These are phyloP conservation scores for Chrysanthemum makinoi DNA, from an alignment of 129 eudicot species.

Conservation along the genomic window DNA sequence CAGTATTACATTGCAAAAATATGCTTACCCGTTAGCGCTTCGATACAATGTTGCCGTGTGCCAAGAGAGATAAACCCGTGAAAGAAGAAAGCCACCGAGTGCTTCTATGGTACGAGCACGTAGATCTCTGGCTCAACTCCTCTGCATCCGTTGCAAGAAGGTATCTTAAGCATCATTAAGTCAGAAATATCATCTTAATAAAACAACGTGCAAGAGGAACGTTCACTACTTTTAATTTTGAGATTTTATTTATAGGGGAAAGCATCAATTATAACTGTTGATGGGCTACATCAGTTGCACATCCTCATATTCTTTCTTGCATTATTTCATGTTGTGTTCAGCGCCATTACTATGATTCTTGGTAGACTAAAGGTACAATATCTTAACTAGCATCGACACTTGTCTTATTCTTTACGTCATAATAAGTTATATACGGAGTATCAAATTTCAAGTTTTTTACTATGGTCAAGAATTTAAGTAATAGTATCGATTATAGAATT, in stretches of 20 bases:
- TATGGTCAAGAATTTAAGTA: no score
- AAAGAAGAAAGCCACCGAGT: conserved; percentile 32
- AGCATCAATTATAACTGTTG: not conserved
- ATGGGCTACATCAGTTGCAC: not conserved
- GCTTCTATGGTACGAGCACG: conserved; percentile 39
- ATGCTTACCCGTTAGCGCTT: conserved; percentile 51
- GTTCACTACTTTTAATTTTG: no score
- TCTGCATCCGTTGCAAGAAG: conserved; percentile 31
- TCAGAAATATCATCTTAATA: no score
- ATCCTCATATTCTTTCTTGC: not conserved
- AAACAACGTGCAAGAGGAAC: no score
- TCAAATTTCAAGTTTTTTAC: no score
- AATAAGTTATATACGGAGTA: no score
- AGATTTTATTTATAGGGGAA: not conserved
- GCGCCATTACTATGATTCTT: not conserved
- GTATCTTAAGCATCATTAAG: conserved; percentile 12
- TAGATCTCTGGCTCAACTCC: conserved; percentile 22
- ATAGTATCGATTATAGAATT: no score
- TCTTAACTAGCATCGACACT: no score
- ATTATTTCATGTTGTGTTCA: not conserved
- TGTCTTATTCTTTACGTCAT: no score
- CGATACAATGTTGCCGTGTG: conserved; percentile 73
- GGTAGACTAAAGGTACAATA: not conserved
- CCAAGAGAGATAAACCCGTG: not conserved
- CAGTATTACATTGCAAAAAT: conserved; percentile 66